Evolutionary conservation across 768 basidiomycete species (phyloP).

Genomic region (Cystofilobasidium capitatum): DNA sequence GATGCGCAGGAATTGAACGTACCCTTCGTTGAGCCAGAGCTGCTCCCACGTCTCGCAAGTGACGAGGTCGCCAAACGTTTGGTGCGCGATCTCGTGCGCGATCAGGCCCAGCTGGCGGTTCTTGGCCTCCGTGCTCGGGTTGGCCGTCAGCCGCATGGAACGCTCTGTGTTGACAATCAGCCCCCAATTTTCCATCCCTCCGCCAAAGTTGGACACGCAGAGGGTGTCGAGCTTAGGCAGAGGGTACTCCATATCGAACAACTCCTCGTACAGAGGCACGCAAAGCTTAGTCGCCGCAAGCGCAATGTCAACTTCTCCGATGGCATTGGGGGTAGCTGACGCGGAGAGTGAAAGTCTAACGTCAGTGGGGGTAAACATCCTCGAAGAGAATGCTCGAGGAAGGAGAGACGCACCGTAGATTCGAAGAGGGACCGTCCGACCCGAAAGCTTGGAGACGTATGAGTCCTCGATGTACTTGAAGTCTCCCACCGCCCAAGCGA

Average conservation of each 20-base stretch:
- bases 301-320: constrained; percentile 71
- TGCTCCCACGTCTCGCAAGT: constrained; percentile 32
- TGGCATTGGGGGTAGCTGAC: constrained; percentile 69
- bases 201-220: neutral
- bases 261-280: constrained; percentile 75
- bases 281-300: constrained; percentile 65
- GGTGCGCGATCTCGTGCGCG: constrained; percentile 65
- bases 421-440: constrained; percentile 67
- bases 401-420: constrained; percentile 55
- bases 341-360: too few relatives aligned
- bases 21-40: constrained; percentile 38
- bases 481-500: constrained; percentile 63
- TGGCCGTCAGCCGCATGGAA: constrained; percentile 65
- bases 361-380: too few relatives aligned
- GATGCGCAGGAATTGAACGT: neutral
- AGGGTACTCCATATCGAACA: constrained; percentile 85
- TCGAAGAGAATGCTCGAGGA: neutral
- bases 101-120: constrained; percentile 65
- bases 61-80: constrained; percentile 28
- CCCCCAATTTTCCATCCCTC: constrained; percentile 40
- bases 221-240: constrained; percentile 84
- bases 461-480: constrained; percentile 65
- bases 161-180: constrained; percentile 79
- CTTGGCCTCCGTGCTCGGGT: constrained; percentile 61
- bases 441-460: constrained; percentile 68